Evolutionary conservation across 2,329 filamentous ascomycete genomes (phyloP).

Genomic region (Fusarium sp.): DNA sequence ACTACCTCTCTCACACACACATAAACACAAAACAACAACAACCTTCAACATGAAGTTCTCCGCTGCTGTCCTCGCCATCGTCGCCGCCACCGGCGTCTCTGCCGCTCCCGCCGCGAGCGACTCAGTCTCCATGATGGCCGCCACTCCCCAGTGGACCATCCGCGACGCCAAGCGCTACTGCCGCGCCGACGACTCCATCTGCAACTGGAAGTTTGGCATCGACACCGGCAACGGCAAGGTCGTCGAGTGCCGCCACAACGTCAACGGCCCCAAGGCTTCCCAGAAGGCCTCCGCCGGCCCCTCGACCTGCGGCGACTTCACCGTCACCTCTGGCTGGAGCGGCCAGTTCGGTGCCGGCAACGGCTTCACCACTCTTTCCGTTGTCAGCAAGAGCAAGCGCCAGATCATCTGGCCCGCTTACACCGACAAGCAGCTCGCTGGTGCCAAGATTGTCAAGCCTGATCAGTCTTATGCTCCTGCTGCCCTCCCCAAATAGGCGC

Average conservation of each 20-base stretch:
- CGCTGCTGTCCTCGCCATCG: conserved; percentile 51
- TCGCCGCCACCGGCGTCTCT: conserved; percentile 51
- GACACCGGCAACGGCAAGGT: conserved; percentile 56
- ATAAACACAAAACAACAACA: conserved; percentile 10
- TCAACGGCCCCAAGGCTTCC: conserved; percentile 50
- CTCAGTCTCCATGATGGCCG: conserved; percentile 55
- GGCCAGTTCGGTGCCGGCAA: conserved; percentile 64
- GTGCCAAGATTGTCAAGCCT: conserved; percentile 59
- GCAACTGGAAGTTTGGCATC: conserved; percentile 59
- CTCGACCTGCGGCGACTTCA: conserved; percentile 61
- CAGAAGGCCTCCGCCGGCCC: conserved; percentile 52
- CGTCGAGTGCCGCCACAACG: conserved; percentile 40
- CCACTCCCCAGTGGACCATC: conserved; percentile 56
- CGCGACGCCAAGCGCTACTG: conserved; percentile 54
- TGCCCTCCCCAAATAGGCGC: conserved; percentile 36
- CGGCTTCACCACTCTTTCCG: conserved; percentile 66
- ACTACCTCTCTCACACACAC: conserved; percentile 1
- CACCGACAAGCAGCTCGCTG: conserved; percentile 61
- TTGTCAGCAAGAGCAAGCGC: conserved; percentile 56
- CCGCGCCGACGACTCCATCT: conserved; percentile 52
- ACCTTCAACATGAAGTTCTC: conserved; percentile 58
- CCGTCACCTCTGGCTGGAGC: conserved; percentile 66
- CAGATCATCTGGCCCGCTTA: conserved; percentile 66
- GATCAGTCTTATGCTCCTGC: conserved; percentile 59
- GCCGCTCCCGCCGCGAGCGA: conserved; percentile 48